Percentiles rank a stretch among this genome's conserved stretches.
Evolutionary conservation across 148 eudicot species (phyloP).

Genomic region (Beta vulgaris): DNA sequence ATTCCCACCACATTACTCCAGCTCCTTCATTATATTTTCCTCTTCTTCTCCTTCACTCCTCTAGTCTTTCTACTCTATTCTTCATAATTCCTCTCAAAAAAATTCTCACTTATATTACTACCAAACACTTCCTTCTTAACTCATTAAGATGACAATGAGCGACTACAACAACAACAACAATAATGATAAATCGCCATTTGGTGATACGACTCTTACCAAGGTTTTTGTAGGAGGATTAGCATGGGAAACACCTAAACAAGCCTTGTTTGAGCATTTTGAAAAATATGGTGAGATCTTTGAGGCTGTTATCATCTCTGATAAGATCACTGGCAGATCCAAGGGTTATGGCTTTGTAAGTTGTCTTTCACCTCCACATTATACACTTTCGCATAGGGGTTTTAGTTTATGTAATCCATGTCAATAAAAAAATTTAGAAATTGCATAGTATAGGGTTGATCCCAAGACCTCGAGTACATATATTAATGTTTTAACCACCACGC

Average conservation of each 20-base stretch:
- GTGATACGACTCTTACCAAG: conserved; percentile 78
- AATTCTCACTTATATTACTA: not conserved
- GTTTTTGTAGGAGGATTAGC: conserved; percentile 95
- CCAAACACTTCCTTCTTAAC: too few species aligned
- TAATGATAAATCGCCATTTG: conserved; percentile 33
- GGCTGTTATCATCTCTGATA: conserved; percentile 85
- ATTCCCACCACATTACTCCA: not conserved
- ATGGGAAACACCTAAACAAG: conserved; percentile 85
- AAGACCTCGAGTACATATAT: too few species aligned
- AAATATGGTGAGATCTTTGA: conserved; percentile 80
- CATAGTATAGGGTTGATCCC: too few species aligned
- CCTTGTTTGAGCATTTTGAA: conserved; percentile 62
- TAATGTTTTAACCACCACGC: too few species aligned
- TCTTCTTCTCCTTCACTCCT: not conserved
- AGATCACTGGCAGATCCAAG: conserved; percentile 86
- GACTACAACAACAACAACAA: conserved; percentile 31
- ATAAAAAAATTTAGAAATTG: too few species aligned
- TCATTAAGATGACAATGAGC: conserved; percentile 36
- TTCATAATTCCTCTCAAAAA: not conserved
- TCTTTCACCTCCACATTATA: not conserved
- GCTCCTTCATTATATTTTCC: not conserved
- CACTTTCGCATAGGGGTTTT: not conserved
- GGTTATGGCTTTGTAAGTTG: conserved; percentile 90
- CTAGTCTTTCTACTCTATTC: not conserved
- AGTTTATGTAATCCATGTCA: not conserved